phyloP scores from a whole-genome alignment of 78 protist species.

The Dictyostelium purpureum region DNA sequence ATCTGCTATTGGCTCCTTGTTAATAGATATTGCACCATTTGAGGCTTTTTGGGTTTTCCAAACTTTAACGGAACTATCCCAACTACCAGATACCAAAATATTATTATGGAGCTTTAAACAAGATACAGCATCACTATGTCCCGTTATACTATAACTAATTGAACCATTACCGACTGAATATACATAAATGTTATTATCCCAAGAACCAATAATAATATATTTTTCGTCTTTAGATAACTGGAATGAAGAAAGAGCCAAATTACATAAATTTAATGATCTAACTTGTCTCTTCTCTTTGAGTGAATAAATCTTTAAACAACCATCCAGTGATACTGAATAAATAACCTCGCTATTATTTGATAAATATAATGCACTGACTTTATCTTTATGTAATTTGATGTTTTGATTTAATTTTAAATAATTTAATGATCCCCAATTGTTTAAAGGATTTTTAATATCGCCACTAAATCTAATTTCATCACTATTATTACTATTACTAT shows the following conservation, averaged over 20 bases:
- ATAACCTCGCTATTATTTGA: slow-evolving; percentile 71
- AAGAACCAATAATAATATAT: slow-evolving; percentile 77
- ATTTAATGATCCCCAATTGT: slow-evolving; percentile 48
- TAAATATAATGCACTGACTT: slow-evolving; percentile 57
- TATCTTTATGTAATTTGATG: slow-evolving; percentile 76
- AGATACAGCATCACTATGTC: slow-evolving; percentile 87
- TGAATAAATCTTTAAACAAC: slow-evolving; percentile 74
- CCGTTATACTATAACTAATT: slow-evolving; percentile 33
- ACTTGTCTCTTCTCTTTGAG: slow-evolving; percentile 75
- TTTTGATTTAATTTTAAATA: background rate
- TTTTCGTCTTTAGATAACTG: slow-evolving; percentile 78
- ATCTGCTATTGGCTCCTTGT: slow-evolving; percentile 70
- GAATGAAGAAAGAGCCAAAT: slow-evolving; percentile 80
- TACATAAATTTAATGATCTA: slow-evolving; percentile 71
- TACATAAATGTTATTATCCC: slow-evolving; percentile 87
- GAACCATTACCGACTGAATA: slow-evolving; percentile 84
- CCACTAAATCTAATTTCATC: background rate
- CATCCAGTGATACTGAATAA: slow-evolving; percentile 85
- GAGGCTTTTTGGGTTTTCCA: slow-evolving; percentile 14
- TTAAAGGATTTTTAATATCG: background rate
- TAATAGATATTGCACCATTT: slow-evolving; percentile 9
- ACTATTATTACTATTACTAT: background rate
- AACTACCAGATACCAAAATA: slow-evolving; percentile 81
- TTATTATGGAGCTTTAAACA: slow-evolving; percentile 32
- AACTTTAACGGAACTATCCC: slow-evolving; percentile 90